A percentile compares a stretch with the other conserved stretches of the same genome.
Conservation (phyloP, 768 basidiomycete genomes). For the Naganishia antarctica region DNA sequence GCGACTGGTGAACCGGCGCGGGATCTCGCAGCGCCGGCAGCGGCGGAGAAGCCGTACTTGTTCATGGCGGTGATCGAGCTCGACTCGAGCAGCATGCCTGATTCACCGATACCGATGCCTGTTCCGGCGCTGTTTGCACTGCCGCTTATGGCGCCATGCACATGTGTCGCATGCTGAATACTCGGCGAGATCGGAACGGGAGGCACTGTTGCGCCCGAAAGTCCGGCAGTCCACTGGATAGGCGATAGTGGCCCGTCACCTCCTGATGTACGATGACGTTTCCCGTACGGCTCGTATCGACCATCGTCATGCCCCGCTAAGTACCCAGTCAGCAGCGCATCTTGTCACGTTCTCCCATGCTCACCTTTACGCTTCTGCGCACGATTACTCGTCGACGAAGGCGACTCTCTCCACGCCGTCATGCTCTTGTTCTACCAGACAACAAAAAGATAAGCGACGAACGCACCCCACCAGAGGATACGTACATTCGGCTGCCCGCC, state of each 20-base stretch:
- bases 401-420: conserved; percentile 28
- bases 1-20: conserved; percentile 23
- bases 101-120: neutral
- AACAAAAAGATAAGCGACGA: no score
- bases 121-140: neutral
- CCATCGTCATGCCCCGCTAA: conserved; percentile 24
- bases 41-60: conserved; percentile 15
- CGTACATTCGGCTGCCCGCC: neutral
- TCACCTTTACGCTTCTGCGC: conserved; percentile 27
- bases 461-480: no score
- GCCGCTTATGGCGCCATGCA: neutral
- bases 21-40: conserved; percentile 17
- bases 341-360: neutral
- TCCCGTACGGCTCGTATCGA: conserved; percentile 29
- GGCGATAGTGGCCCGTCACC: conserved; percentile 13
- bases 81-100: neutral
- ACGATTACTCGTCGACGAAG: conserved; percentile 16
- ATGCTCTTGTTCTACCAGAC: conserved; percentile 14
- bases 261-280: conserved; percentile 22
- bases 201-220: conserved; percentile 8
- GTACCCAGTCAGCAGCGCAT: neutral
- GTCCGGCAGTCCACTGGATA: conserved; percentile 3
- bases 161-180: neutral
- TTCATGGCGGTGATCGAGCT: neutral
- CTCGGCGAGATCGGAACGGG: conserved; percentile 4